Conservation (phyloP, 2,329 filamentous ascomycete species). For the Claviceps sp. region DNA sequence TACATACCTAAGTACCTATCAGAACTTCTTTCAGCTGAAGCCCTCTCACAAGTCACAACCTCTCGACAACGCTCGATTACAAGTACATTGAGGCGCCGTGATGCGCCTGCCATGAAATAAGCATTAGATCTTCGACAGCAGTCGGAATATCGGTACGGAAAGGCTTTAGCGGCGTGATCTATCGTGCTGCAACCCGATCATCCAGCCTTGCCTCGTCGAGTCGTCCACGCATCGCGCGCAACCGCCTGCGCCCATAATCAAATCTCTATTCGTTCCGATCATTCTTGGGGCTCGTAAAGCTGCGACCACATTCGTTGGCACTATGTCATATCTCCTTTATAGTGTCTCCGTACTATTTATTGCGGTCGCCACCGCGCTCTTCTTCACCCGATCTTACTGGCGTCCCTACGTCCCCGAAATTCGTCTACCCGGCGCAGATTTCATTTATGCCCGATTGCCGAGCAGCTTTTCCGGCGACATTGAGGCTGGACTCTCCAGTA, state of each 20-base stretch:
- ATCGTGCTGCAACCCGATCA: background rate
- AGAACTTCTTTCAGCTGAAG: too few relatives aligned
- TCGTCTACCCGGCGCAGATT: conserved; percentile 38
- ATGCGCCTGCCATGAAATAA: conserved; percentile 6
- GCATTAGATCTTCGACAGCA: background rate
- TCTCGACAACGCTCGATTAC: background rate
- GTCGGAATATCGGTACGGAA: background rate
- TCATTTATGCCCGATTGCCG: conserved; percentile 67
- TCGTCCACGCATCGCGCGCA: background rate
- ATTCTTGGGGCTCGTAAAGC: background rate
- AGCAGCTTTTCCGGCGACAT: conserved; percentile 70
- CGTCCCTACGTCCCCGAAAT: conserved; percentile 51
- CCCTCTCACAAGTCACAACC: background rate
- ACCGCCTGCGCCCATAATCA: background rate
- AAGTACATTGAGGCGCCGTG: background rate
- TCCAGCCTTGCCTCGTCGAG: background rate
- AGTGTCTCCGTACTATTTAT: conserved; percentile 59
- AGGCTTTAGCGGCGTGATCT: background rate
- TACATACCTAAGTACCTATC: too few relatives aligned
- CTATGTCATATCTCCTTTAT: conserved; percentile 75
- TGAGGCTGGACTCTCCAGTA: conserved; percentile 73
- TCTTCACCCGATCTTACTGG: conserved; percentile 72
- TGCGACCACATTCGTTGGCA: conserved; percentile 5
- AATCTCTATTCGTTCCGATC: background rate
- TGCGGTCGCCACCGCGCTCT: conserved; percentile 59